Evolutionary conservation across 164 flowering plant genomes (phyloP).

Genomic region (Magnolia sinica): DNA sequence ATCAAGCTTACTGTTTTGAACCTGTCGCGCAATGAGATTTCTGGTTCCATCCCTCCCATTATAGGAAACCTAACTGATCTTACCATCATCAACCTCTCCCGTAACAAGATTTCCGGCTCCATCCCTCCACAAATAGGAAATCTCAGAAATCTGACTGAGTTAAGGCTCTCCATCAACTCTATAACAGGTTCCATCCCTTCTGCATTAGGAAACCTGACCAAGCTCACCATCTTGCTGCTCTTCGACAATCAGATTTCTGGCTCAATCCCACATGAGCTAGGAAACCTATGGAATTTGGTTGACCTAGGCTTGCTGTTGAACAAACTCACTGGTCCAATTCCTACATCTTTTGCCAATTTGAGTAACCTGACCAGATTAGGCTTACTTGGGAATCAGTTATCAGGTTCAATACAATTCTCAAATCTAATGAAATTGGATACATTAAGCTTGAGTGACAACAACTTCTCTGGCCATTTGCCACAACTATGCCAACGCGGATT

Average conservation of each 20-base stretch:
- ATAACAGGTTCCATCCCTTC: conserved; percentile 7
- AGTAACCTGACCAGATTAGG: conserved; percentile 6
- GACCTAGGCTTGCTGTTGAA: conserved; percentile 3
- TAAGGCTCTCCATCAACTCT: neutral
- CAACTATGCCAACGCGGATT: conserved; percentile 18
- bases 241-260: conserved; percentile 4
- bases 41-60: conserved; percentile 9
- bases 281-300: conserved; percentile 1
- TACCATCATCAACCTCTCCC: conserved; percentile 2
- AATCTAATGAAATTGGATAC: neutral
- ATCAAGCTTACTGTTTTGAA: conserved; percentile 5
- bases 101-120: conserved; percentile 15
- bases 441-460: conserved; percentile 16
- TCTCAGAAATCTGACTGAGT: conserved; percentile 2
- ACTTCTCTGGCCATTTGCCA: conserved; percentile 21
- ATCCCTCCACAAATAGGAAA: conserved; percentile 22
- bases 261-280: neutral
- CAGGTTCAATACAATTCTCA: neutral
- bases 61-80: conserved; percentile 19
- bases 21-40: neutral
- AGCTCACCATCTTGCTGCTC: neutral
- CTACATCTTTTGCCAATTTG: neutral
- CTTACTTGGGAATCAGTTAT: neutral
- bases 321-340: conserved; percentile 5
- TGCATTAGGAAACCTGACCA: neutral